Evolutionary conservation across 768 basidiomycete genomes (phyloP).

Genomic region (Tricholoma sp.): DNA sequence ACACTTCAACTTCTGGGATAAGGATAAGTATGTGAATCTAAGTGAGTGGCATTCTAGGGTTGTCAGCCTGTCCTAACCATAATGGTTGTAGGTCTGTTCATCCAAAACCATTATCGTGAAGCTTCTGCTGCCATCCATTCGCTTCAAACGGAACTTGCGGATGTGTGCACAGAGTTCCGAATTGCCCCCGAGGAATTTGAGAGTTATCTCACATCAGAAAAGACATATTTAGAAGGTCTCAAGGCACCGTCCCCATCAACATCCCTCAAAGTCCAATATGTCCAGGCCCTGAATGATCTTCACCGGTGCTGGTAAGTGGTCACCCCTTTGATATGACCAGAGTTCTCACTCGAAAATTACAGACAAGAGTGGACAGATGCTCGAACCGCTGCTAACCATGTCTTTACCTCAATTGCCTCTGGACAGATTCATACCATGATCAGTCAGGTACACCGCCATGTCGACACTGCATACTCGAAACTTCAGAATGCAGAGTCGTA

Average conservation of each 20-base stretch:
- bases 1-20: too few relatives aligned
- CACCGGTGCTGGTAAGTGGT: conserved; percentile 1
- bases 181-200: not conserved
- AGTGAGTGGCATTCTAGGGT: too few relatives aligned
- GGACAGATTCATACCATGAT: not conserved
- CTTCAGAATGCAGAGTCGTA: too few relatives aligned
- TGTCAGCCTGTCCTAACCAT: too few relatives aligned
- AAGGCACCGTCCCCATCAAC: not conserved
- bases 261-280: conserved; percentile 2
- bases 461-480: too few relatives aligned
- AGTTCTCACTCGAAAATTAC: not conserved
- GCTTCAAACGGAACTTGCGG: not conserved
- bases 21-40: conserved; percentile 15
- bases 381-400: not conserved
- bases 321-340: not conserved
- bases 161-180: not conserved
- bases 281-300: conserved; percentile 2
- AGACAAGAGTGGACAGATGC: conserved; percentile 4
- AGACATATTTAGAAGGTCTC: conserved; percentile 1
- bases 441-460: not conserved
- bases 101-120: conserved; percentile 5
- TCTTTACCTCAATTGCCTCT: conserved; percentile 1
- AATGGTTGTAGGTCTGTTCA: not conserved
- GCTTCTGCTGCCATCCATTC: not conserved
- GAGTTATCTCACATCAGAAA: not conserved